Conservation (phyloP, 805 yeast genomes). For the Monosporozyma unispora region DNA sequence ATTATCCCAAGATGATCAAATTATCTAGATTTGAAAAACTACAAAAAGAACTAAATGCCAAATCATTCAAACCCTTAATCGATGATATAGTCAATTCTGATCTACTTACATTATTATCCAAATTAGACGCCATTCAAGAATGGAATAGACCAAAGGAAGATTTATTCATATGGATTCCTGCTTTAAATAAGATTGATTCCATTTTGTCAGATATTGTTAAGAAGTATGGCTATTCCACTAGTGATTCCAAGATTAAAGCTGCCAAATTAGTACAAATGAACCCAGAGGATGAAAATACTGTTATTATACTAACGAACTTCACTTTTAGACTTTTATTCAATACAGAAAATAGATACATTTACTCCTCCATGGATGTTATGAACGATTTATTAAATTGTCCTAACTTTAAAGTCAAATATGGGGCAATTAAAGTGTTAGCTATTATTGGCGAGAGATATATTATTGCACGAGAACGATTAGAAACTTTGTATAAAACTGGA, state of each 20-base stretch:
- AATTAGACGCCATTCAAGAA: constrained; percentile 31
- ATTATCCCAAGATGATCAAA: constrained; percentile 17
- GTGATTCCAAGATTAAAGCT: constrained; percentile 35
- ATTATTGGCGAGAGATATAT: constrained; percentile 54
- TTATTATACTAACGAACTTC: constrained; percentile 50
- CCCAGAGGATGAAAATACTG: constrained; percentile 37
- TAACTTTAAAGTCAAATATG: constrained; percentile 48
- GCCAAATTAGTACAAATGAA: constrained; percentile 41
- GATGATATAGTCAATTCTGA: constrained; percentile 33
- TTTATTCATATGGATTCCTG: constrained; percentile 65
- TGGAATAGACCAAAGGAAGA: constrained; percentile 66
- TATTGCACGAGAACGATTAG: constrained; percentile 27
- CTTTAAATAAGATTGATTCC: constrained; percentile 66
- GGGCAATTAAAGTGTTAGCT: constrained; percentile 52
- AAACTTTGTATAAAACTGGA: constrained; percentile 17
- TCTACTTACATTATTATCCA: constrained; percentile 33
- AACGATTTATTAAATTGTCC: constrained; percentile 50
- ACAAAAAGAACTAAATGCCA: constrained; percentile 39
- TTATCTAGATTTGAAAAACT: constrained; percentile 24
- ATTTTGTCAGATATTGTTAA: constrained; percentile 46
- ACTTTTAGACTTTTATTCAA: constrained; percentile 56
- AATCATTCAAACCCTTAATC: constrained; percentile 29
- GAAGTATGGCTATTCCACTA: constrained; percentile 35
- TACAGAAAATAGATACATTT: constrained; percentile 58
- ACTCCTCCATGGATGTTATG: constrained; percentile 56